Base-by-base conservation (phyloP, 1,139 yeast genomes). In the Suhomyces choctaworum region DNA sequence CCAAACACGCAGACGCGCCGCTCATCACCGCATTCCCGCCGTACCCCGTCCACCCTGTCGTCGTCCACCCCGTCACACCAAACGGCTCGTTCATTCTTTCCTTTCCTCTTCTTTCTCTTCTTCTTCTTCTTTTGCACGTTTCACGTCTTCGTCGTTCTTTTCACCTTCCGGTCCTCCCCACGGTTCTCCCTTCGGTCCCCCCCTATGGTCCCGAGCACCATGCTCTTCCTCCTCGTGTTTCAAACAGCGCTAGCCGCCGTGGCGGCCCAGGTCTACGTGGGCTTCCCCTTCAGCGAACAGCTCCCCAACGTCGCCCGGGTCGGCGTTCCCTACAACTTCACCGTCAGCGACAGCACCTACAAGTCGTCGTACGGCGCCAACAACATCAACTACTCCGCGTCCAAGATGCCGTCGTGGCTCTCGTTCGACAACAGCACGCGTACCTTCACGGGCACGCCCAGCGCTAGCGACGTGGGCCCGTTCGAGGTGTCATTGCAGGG, bases 221-320 rank as follows among this genome's bases (percentile, higher is more conserved):
- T 39, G 46, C 39, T 41, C 22, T 33, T 32, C 30, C 32, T 43
- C 25, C 41, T 39, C 28, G 42, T 43, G 30, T 40, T 43, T 22
- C 34, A 37, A 28, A 36, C 41, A 31, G 34, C 44, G 32, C 34
- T 46, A 19, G 37, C 44, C 13, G 37, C 22, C n/a, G 43, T 37
- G 16, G 29, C 24, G 28, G 58, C 57, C 19, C 58, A 58, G 35
- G 56, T 68, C 27, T 74, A 76, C 44, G 73, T 79, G 40, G 89
- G 90, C 28, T 90, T 84, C 66, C 94, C 97, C 6, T 76, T 92
- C 52, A 64, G 75, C 46, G 80, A 81, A 53, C 98, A 92, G 60
- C 71, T 80, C 24, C 97, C 97, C 12, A 83, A 89, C 23, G 86
- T 92, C 9, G 97, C 96, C 4, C 72, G 95, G 40, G 76, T 78